Conservation (phyloP, 1,284 basidiomycete species). For the Malassezia psittaci region DNA sequence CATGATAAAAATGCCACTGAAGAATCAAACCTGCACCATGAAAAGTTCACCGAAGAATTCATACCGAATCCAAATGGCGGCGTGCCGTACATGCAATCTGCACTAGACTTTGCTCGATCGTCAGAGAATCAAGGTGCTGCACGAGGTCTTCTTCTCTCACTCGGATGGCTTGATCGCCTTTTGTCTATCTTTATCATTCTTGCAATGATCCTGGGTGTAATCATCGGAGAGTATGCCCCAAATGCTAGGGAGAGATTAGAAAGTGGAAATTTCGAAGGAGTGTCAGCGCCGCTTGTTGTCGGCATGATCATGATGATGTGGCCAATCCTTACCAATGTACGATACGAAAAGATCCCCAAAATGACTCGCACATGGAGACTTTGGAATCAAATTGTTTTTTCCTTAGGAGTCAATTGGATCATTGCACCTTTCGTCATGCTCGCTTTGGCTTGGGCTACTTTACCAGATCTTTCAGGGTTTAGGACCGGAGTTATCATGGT, state of each 20-base stretch:
- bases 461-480: constrained; percentile 56
- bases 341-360: constrained; percentile 61
- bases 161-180: constrained; percentile 58
- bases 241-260: constrained; percentile 29
- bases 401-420: constrained; percentile 70
- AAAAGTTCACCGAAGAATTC: background rate
- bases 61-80: constrained; percentile 17
- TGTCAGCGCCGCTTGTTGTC: constrained; percentile 39
- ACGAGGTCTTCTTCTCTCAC: constrained; percentile 27
- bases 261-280: constrained; percentile 44
- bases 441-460: constrained; percentile 68
- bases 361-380: constrained; percentile 56
- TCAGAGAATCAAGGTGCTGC: constrained; percentile 19
- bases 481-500: constrained; percentile 56
- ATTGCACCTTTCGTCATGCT: constrained; percentile 68
- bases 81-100: constrained; percentile 21
- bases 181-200: constrained; percentile 64
- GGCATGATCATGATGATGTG: constrained; percentile 75
- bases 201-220: constrained; percentile 67
- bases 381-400: constrained; percentile 64
- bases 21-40: background rate
- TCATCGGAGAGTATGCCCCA: constrained; percentile 56
- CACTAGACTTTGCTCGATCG: constrained; percentile 24
- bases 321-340: constrained; percentile 65
- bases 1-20: no score